Evolutionary conservation across 2,329 filamentous ascomycete genomes (phyloP).

Genomic region (Xylariaceae sp.): DNA sequence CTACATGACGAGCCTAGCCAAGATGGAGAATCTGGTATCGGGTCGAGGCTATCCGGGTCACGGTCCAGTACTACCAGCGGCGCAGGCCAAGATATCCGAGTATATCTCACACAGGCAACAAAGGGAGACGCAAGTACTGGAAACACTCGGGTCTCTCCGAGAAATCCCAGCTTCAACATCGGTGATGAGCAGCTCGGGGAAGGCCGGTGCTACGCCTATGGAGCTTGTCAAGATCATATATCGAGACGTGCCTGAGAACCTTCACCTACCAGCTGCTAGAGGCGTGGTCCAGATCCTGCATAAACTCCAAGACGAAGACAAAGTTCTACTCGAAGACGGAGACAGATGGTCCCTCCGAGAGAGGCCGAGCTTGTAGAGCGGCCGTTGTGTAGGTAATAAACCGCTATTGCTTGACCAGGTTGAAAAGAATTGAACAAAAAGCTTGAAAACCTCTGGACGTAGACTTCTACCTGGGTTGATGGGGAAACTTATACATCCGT

Average conservation of each 20-base stretch:
- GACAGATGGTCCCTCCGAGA: constrained; percentile 41
- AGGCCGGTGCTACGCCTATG: constrained; percentile 48
- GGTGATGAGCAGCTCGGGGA: not conserved
- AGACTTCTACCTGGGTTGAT: too few relatives aligned
- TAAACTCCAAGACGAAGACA: constrained; percentile 74
- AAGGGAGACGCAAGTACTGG: constrained; percentile 74
- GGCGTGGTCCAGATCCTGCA: constrained; percentile 74
- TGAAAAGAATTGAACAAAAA: too few relatives aligned
- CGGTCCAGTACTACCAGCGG: constrained; percentile 72
- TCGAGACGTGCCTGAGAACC: constrained; percentile 66
- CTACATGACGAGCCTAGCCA: constrained; percentile 65
- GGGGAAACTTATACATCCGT: too few relatives aligned
- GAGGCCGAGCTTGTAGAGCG: constrained; percentile 36
- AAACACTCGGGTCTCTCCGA: constrained; percentile 45
- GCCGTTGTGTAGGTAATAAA: too few relatives aligned
- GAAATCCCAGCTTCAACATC: constrained; percentile 6
- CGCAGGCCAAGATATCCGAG: constrained; percentile 66
- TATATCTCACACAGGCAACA: constrained; percentile 79
- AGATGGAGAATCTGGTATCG: constrained; percentile 63
- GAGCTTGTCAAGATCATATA: constrained; percentile 90
- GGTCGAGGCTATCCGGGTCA: constrained; percentile 84
- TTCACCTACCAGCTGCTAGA: constrained; percentile 71
- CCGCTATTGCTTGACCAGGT: too few relatives aligned
- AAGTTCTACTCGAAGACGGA: constrained; percentile 41
- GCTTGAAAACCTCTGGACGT: too few relatives aligned